A percentile compares a stretch with the other conserved stretches of the same genome.
These are phyloP conservation scores for Butyriboletus appendiculatus DNA, from an alignment of 1,284 basidiomycete genomes.

Conservation along the genomic window DNA sequence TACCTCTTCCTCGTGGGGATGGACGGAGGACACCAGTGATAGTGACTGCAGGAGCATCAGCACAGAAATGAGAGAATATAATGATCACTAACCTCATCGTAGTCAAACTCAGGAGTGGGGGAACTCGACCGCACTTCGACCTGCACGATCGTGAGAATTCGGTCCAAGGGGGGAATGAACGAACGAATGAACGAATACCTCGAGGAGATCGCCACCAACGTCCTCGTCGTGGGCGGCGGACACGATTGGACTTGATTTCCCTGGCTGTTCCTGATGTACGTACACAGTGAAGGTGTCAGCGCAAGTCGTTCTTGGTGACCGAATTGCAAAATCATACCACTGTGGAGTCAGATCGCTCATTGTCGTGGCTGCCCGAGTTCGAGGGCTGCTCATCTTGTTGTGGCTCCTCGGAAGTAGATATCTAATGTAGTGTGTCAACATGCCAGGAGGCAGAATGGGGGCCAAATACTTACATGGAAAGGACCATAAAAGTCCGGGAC, in stretches of 20 bases:
- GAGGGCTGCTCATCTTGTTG: neutral
- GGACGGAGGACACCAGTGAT: neutral
- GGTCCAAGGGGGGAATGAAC: neutral
- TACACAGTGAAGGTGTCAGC: too few species aligned
- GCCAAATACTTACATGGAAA: neutral
- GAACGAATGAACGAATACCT: neutral
- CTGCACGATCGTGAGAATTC: neutral
- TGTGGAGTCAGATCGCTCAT: too few species aligned
- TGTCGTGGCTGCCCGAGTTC: neutral
- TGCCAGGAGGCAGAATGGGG: too few species aligned
- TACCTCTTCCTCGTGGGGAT: neutral
- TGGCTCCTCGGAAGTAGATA: too few species aligned
- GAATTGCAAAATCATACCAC: too few species aligned
- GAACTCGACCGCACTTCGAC: neutral
- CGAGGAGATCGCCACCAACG: neutral
- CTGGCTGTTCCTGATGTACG: neutral
- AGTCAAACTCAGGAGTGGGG: neutral
- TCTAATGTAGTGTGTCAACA: too few species aligned
- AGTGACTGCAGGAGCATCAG: neutral
- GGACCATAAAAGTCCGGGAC: neutral
- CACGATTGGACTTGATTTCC: neutral
- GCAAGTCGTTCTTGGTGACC: too few species aligned
- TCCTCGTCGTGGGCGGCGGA: neutral
- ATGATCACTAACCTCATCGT: neutral
- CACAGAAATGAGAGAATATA: neutral